Evolutionary conservation across 2,329 filamentous ascomycete genomes (phyloP).

Genomic region (Botrytis squamosa): DNA sequence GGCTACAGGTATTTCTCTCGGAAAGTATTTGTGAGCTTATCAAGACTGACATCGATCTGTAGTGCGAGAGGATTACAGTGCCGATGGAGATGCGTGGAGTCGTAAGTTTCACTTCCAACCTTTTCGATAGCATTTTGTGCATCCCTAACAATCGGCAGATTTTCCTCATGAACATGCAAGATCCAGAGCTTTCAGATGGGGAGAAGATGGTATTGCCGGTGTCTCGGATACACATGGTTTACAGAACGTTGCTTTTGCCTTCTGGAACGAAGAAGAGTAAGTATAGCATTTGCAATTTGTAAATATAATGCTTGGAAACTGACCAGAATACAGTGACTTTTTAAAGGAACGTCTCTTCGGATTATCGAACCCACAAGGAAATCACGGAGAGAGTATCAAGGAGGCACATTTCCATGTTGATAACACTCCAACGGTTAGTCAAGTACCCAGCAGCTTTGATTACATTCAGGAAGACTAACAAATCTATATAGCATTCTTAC

Average conservation of each 20-base stretch:
- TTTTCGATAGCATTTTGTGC: background rate
- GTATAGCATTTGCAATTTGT: conserved; percentile 35
- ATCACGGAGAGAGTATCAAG: conserved; percentile 96
- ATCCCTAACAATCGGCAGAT: conserved; percentile 54
- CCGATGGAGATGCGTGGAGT: conserved; percentile 92
- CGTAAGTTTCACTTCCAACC: conserved; percentile 58
- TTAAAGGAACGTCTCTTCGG: conserved; percentile 95
- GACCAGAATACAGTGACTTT: conserved; percentile 64
- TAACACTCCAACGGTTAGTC: conserved; percentile 67
- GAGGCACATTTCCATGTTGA: conserved; percentile 96
- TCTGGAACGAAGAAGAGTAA: conserved; percentile 97
- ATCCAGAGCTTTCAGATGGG: conserved; percentile 88
- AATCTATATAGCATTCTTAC: conserved; percentile 73
- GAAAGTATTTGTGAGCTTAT: conserved; percentile 5
- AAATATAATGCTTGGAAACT: conserved; percentile 38
- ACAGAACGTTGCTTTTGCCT: conserved; percentile 91
- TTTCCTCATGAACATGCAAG: conserved; percentile 92
- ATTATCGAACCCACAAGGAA: conserved; percentile 92
- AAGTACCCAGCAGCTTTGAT: background rate
- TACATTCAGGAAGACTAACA: conserved; percentile 19
- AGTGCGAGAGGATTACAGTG: conserved; percentile 90
- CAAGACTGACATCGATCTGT: conserved; percentile 33
- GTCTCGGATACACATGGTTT: conserved; percentile 89
- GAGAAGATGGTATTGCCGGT: conserved; percentile 94
- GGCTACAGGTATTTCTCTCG: conserved; percentile 69